Evolutionary conservation across 768 basidiomycete species (phyloP), one percentile per base, ranked within the genome.

Genomic region (Lentinula raphanica): DNA sequence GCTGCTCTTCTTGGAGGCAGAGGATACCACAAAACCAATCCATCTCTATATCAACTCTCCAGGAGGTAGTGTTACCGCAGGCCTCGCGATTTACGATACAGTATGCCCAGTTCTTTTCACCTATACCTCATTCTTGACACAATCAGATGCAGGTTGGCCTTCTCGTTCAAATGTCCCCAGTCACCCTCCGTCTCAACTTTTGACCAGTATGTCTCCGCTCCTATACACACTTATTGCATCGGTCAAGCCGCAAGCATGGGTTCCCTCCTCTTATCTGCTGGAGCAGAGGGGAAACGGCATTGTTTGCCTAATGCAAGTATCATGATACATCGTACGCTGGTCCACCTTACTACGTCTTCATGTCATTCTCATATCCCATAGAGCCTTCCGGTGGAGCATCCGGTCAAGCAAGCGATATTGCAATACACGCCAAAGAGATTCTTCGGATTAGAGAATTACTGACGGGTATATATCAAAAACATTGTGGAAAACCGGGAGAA

Each of bases 161-260:
- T 45, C 23, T 31, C 19, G 39, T 58, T 31, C 15, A 23, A 44
- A 19, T 31, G 8, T 23, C 27, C 15, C 15, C 27, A 53, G 25
- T 58, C 23, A 38, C 29, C 46, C 5, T 56, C 42, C 49, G 58
- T 56, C 19, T 56, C 58, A 53, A 39, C n/a, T 54, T 21, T 58
- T 69, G 54, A 68, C 54, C 54, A 48, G 88, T 98, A 97, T 71
- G 90, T 98, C 63, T 88, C 90, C 12, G 87, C 92, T 46, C 93
- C 95, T 1, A 95, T 98, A 61, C 94, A 97, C 68, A 98, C 96
- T 1, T 98, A 97, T 74, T 94, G 94, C 69, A 81, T 98, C 59
- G 95, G 96, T 23, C 87, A 95, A 71, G 96, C 96, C 27, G 92
- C 92, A 59, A 94, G 91, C 25, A 98, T 98, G 96, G 96, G 94